Base-by-base conservation (phyloP, 768 basidiomycete genomes). In the Trametes elegans region DNA sequence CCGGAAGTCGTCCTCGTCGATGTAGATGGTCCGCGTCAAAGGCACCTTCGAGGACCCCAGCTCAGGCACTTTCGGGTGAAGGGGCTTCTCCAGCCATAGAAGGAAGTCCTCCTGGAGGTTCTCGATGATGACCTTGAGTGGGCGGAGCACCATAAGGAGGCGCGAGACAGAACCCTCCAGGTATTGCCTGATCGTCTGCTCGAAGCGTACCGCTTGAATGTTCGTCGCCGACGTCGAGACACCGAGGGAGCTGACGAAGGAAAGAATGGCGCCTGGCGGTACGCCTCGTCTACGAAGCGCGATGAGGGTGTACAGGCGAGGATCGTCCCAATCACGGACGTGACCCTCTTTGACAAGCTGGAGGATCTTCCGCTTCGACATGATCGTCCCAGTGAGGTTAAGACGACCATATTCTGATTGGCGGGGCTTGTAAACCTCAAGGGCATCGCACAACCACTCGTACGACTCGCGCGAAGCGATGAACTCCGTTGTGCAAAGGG, bases 401-500 rank as follows among this genome's bases (percentile, higher is more conserved):
- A 98, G 79, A 50, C 97, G 84, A 19, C 97, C 97, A 64, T 92
- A 98, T 69, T 99, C 97, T 42, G 93, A 95, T 73, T 99, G 97
- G 53, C 85, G 86, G 19, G 97, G 95, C 69, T 94, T 97, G 79
- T 98, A 99, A 2, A 98, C 88, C 58, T 90, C 91, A n/a, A 98
- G 77, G 3, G 91, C 93, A 67, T 99, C 96, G 65, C 97, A 99
- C 11, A 99, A 81, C 97, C 97, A 99, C 66, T 99, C 97, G 69
- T 99, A 98, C 0, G 97, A 97, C 67, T 93, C 90, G 50, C 97
- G 89, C 2, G 97, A 94, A 19, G 87, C 84, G 63, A 98, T 87
- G 70, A 99, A 99, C 70, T 99, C 97, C 34, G 83, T 84, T 1
- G 97, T 99, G 66, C 97, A 99, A 6, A 99, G 78, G 0, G 97